Percentiles rank a stretch among this genome's conserved stretches.
These are phyloP conservation scores for Eucalyptus camaldulensis DNA, from an alignment of 345 rosid genomes.

Conservation along the genomic window DNA sequence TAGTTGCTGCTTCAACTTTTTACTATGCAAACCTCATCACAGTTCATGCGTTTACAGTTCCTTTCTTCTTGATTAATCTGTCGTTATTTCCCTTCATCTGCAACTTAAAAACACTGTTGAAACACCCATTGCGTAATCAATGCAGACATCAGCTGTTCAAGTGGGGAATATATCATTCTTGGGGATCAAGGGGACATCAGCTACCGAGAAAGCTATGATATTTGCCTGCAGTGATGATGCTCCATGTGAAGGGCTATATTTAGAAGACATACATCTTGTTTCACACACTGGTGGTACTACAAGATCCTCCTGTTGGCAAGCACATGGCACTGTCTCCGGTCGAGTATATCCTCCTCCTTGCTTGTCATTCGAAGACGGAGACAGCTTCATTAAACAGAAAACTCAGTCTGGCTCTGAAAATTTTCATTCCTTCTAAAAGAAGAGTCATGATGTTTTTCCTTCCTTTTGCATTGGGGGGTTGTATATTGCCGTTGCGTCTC, in stretches of 20 bases:
- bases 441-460: not conserved
- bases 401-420: conserved; percentile 10
- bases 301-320: conserved; percentile 70
- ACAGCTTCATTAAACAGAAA: conserved; percentile 32
- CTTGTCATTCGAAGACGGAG: conserved; percentile 8
- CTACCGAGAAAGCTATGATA: conserved; percentile 57
- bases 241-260: conserved; percentile 47
- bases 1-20: not conserved
- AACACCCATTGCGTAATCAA: not conserved
- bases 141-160: conserved; percentile 71
- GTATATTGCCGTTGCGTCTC: not conserved
- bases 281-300: conserved; percentile 17
- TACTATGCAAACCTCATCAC: not conserved
- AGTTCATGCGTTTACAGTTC: not conserved
- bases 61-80: not conserved
- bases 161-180: conserved; percentile 49
- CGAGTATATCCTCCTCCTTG: conserved; percentile 53
- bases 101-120: not conserved
- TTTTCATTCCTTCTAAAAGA: not conserved
- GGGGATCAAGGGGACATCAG: conserved; percentile 60
- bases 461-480: not conserved
- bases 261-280: conserved; percentile 54
- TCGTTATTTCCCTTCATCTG: not conserved
- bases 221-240: conserved; percentile 59
- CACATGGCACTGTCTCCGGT: conserved; percentile 54